A percentile compares a stretch with the other conserved stretches of the same genome.
Conservation (phyloP, 345 rosid species). For the Aquilaria sinensis region DNA sequence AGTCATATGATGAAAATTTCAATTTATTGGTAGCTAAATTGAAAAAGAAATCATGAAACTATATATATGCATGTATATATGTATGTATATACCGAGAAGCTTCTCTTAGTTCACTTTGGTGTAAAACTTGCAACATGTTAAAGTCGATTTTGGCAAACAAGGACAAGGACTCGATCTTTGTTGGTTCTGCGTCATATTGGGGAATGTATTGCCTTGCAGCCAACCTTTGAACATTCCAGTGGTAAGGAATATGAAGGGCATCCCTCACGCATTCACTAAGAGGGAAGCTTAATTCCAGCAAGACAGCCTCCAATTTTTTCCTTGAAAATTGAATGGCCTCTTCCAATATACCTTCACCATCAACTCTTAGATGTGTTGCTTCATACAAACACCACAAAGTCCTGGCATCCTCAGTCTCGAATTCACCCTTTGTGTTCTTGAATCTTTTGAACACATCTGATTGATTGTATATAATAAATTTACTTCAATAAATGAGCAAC, state of each 20-base stretch:
- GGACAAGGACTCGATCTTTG: too few species aligned
- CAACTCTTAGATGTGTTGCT: constrained; percentile 13
- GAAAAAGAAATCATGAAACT: background rate
- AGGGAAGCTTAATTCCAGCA: background rate
- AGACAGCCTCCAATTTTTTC: background rate
- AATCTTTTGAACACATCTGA: constrained; percentile 29
- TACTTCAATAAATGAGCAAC: background rate
- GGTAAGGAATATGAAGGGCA: constrained; percentile 19
- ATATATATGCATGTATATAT: too few species aligned
- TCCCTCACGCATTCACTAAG: background rate
- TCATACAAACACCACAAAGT: constrained; percentile 20
- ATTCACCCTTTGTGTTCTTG: constrained; percentile 16
- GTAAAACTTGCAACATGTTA: constrained; percentile 13
- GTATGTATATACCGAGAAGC: constrained; percentile 7
- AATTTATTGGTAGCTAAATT: too few species aligned
- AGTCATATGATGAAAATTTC: too few species aligned
- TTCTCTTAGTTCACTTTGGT: constrained; percentile 12
- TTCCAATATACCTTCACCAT: constrained; percentile 23
- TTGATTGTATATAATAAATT: too few species aligned
- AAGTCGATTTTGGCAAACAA: constrained; percentile 1
- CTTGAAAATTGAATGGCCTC: background rate
- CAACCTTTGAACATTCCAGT: constrained; percentile 12
- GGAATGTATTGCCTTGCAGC: constrained; percentile 20
- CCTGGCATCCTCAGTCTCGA: background rate
- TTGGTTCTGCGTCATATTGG: constrained; percentile 2